Conservation (phyloP, 108 stramenopile genomes). For the Craspedostauros australis region DNA sequence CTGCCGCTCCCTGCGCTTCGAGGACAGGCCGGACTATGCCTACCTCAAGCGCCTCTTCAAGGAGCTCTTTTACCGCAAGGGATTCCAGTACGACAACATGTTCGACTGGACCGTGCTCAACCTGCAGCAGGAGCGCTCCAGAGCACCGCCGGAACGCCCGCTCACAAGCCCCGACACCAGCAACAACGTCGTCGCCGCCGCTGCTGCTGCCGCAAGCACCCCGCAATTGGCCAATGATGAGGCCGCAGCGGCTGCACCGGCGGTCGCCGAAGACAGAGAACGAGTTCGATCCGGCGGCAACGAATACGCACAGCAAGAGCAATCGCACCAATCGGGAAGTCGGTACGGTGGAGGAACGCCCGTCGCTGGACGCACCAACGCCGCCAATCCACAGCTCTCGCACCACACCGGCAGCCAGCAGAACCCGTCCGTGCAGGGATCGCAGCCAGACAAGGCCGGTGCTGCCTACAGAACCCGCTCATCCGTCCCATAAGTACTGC, state of each 20-base stretch:
- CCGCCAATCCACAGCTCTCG: conserved; percentile 3
- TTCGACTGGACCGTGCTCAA: conserved; percentile 99
- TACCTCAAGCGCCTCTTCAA: conserved; percentile 97
- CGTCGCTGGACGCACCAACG: background rate
- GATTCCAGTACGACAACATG: conserved; percentile 99
- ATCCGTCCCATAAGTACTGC: conserved; percentile 6
- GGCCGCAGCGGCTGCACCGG: conserved; percentile 4
- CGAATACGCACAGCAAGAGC: conserved; percentile 4
- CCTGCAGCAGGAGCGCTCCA: conserved; percentile 84
- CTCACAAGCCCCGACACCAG: background rate
- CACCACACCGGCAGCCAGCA: conserved; percentile 14
- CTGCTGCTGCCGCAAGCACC: conserved; percentile 4
- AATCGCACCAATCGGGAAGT: too few species aligned
- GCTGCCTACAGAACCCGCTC: conserved; percentile 11
- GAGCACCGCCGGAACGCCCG: conserved; percentile 71
- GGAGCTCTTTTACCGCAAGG: conserved; percentile 96
- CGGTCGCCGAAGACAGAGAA: conserved; percentile 10
- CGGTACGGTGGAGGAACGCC: background rate
- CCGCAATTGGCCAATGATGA: too few species aligned
- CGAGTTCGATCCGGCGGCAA: conserved; percentile 25
- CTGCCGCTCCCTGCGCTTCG: conserved; percentile 96
- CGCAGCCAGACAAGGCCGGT: conserved; percentile 9
- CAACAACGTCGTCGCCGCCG: background rate
- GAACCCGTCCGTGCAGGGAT: conserved; percentile 22
- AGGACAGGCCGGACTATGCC: conserved; percentile 99